Base-by-base conservation (phyloP, 257 asterid species). In the Ilex asprella region DNA sequence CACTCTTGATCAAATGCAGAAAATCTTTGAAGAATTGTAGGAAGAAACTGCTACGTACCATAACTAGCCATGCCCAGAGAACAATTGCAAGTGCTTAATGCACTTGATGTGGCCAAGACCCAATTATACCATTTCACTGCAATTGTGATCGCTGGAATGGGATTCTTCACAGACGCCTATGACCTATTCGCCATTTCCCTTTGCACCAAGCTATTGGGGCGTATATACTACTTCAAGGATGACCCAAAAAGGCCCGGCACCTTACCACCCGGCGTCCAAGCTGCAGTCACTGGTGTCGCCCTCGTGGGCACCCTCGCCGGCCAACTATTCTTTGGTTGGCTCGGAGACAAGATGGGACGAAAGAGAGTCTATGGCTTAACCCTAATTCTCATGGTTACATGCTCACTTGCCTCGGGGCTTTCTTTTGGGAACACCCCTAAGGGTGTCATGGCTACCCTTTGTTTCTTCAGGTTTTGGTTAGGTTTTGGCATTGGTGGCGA, bases 71-170 rank as follows among this genome's bases (percentile, higher is more conserved):
- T 79, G 93, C 82, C 75, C 46, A 67, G 65, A 21, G 76, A 80
- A 10, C 85, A 79, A 51, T 32, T 77, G 12, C 76, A 76, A 61
- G 86, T 85, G 64, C 86, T 85, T 5, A 76, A 66, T 59, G 89
- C 93, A 50, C 89, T 85, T 58, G 93, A 85, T 72, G 68, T 57
- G 6, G 93, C 93, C 2, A 85, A 82, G 31, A 82, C 88, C 16
- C 93, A 85, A 51, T 68, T 57, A 67, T 82, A 79, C 68, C 89
- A 85, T 60, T 85, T 85, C 77, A 85, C 89, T 12, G 82, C 93
- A 1, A 85, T 85, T n/a, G 79, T 82, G 12, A 78, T 85, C 11
- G 86, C 89, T 10, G 92, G 92, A 5, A 84, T 84, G 92, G 92
- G 92, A 9, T 84, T 84, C 64, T 84, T 84, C 78, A 84, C 92